These are phyloP conservation scores for Sporothrix protearum DNA, from an alignment of 2,329 filamentous ascomycete species.

Conservation along the genomic window DNA sequence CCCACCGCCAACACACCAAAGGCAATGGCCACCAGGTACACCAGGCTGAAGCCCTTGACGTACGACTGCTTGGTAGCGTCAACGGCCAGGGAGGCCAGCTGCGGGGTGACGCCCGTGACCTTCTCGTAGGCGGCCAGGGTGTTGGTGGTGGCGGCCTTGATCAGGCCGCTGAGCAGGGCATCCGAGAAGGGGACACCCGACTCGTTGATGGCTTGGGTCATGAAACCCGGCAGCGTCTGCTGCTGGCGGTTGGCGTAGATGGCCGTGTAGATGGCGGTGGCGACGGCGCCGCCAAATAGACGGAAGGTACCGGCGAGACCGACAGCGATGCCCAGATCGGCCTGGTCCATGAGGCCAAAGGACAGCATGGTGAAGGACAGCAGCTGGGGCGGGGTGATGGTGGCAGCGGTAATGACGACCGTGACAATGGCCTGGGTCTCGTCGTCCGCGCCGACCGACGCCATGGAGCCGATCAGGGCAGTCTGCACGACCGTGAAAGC, in stretches of 20 bases:
- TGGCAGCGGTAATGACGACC: slow-evolving; percentile 34
- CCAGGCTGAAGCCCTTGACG: slow-evolving; percentile 36
- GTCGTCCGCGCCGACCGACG: slow-evolving; percentile 35
- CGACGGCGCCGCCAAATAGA: slow-evolving; percentile 39
- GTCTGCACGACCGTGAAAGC: slow-evolving; percentile 37
- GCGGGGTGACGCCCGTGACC: slow-evolving; percentile 33
- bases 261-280: slow-evolving; percentile 39
- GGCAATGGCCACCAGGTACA: slow-evolving; percentile 36
- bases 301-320: slow-evolving; percentile 39
- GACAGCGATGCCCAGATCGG: slow-evolving; percentile 38
- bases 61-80: slow-evolving; percentile 36
- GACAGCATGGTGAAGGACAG: slow-evolving; percentile 38
- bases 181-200: slow-evolving; percentile 29
- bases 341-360: slow-evolving; percentile 37
- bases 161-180: slow-evolving; percentile 27
- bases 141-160: slow-evolving; percentile 35
- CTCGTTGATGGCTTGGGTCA: slow-evolving; percentile 27
- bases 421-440: slow-evolving; percentile 37
- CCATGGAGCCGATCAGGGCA: slow-evolving; percentile 37
- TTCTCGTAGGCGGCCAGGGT: slow-evolving; percentile 36
- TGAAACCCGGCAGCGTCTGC: slow-evolving; percentile 29
- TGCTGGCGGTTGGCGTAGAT: slow-evolving; percentile 36
- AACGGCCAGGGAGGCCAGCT: slow-evolving; percentile 31
- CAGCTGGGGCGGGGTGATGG: slow-evolving; percentile 36
- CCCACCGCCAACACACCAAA: slow-evolving; percentile 34